Base-by-base conservation (phyloP, 2,329 filamentous ascomycete species). In the Colletotrichum acutatum region DNA sequence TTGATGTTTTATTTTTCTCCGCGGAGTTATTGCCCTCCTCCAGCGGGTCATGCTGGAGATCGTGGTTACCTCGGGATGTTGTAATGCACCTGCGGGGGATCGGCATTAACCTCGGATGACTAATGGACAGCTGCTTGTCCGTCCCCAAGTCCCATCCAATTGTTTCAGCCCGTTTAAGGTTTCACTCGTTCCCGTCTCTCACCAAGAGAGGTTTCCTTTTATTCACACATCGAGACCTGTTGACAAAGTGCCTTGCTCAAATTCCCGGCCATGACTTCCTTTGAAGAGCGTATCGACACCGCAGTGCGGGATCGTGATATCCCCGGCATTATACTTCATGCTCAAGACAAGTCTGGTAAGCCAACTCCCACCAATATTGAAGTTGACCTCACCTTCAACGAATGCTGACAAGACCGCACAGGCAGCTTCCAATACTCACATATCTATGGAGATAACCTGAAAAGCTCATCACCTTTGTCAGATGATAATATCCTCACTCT, bases 401-500 rank as follows among this genome's bases (percentile, higher is more conserved):
- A 54, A 6, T 42, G 32, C 37, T 26, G 30, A 8, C 9, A 26
- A 11, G 14, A 32, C 7, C 19, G 4, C 3, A 11, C 14, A 75
- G 74, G 65, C 32, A 34, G 67, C 4, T 58, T 72, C 14, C 4
- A 65, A n/a, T 75, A 75, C 1, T 66, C 56, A 5, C 69, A 75
- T 37, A 60, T 72, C 1, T 37, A 46, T 14, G 71, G 71, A 1
- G 24, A 58, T 24, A 53, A 74, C n/a, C 8, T 66, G 2, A 63
- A 28, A 7, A 28, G 49, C 14, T 84, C 83, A 54, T 71, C 69
- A 0, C 81, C 84, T 0, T 81, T 84, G 16, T 76, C 78, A 28
- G 72, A 82, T 1, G 83, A 84, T 68, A 79, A 82, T 49, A 77
- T 84, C 4, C 62, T 84, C 8, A 83, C 73, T 59, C 72, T 85